A percentile compares a stretch with the other conserved stretches of the same genome.
Evolutionary conservation across 192 early-diverging fungal species (phyloP).

Genomic region (Diversispora eburnea): DNA sequence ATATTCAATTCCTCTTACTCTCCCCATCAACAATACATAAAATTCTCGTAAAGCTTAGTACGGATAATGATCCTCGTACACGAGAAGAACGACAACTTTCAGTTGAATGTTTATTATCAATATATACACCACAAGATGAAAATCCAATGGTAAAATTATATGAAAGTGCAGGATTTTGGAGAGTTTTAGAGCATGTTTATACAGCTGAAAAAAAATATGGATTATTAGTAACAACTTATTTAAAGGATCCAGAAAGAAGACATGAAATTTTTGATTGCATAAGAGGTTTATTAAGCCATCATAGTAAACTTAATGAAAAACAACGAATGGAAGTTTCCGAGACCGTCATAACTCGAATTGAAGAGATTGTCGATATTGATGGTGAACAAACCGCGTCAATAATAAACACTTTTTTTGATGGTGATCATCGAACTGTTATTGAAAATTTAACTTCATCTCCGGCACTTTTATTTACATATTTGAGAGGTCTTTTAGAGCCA

Average conservation of each 20-base stretch:
- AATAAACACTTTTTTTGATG: conserved; percentile 48
- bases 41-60: conserved; percentile 46
- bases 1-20: conserved; percentile 51
- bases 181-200: conserved; percentile 55
- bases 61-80: conserved; percentile 43
- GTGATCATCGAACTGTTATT: conserved; percentile 51
- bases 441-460: conserved; percentile 40
- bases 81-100: conserved; percentile 51
- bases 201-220: conserved; percentile 54
- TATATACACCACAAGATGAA: conserved; percentile 53
- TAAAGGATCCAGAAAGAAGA: conserved; percentile 50
- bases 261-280: conserved; percentile 52
- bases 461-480: conserved; percentile 49
- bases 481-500: conserved; percentile 54
- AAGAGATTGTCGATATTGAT: conserved; percentile 59
- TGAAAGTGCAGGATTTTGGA: conserved; percentile 54
- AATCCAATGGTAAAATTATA: conserved; percentile 48
- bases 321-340: conserved; percentile 48
- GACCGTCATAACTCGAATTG: conserved; percentile 47
- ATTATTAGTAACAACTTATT: conserved; percentile 48
- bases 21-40: conserved; percentile 52
- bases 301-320: conserved; percentile 37
- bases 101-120: conserved; percentile 50
- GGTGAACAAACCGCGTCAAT: conserved; percentile 53
- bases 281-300: conserved; percentile 39